Base-by-base conservation (phyloP, 805 yeast species). In the Candida sakaeoensis region DNA sequence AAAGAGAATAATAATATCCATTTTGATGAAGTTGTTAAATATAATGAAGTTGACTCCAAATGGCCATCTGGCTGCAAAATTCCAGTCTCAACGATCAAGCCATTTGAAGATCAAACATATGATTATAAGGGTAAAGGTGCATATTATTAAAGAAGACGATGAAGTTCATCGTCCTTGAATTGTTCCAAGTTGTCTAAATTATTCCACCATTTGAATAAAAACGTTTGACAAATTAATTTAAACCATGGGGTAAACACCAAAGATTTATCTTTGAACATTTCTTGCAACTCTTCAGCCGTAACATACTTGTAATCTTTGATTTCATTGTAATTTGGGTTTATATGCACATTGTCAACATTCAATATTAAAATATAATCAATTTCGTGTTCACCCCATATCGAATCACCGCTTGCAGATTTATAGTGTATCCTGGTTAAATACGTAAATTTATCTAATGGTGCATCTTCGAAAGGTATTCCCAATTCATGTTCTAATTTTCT, bases 191-290 rank as follows among this genome's bases (percentile, higher is more conserved):
- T 66, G 55, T 77, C 80, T 46, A 90, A 68, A 44, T 78, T 72
- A 19, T 73, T 77, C 99, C 99, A 93, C 99, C 99, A 93, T 47
- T 85, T 72, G 68, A 85, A 93, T 55, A 93, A 70, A 55, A 86
- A 87, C 33, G 85, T 79, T 58, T 93, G 90, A 61, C 99, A 93
- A 51, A 93, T 93, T 49, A 93, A 76, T 63, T 87, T 88, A 71
- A 93, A 93, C 99, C 99, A 93, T 4, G 99, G 99, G 4, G 99
- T 93, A 65, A 93, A 93, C 8, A 77, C 70, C 46, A 85, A 71
- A n/a, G 54, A 41, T 14, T 66, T 52, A 58, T 90, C 87, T 16
- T 72, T 50, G 60, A 93, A 85, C 96, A 93, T 87, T 14, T 58
- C 65, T 58, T 80, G 77, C 52, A 93, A 72, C 51, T 85, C 83